Evolutionary conservation across 305 asterid species (phyloP), one percentile per base, ranked within the genome.

Genomic region (Petunia hybrid): DNA sequence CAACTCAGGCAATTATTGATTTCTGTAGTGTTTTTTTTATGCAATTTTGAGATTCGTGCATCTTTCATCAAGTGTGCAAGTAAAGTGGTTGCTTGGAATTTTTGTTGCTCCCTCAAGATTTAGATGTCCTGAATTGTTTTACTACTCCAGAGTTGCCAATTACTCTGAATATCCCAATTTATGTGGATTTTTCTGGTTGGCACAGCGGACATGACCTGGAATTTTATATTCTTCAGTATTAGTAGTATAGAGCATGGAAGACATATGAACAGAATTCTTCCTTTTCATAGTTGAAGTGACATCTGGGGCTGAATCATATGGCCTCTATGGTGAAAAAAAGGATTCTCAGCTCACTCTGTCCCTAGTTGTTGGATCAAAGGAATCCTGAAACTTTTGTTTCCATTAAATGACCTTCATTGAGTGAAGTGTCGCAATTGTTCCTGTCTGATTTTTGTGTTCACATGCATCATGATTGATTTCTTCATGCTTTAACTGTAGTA

Each of bases 261-360:
- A 62, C 81, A 78, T 65, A n/a, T 78, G 62, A 41, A 46, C 71
- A 42, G 38, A 73, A 36, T 51, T 73, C 78, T 74, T 74, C 79
- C 13, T 53, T 74, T 74, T 36, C 48, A 74, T 83, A 63, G 75
- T 53, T 69, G 83, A 80, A 55, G 83, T 43, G 89, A 80, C 84
- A 55, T 40, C 85, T 80, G 78, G 77, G 82, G 63, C 4, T 12
- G 74, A 16, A 51, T 46, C 64, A 53, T 75, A 36, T n/a, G 48
- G 70, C 66, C 10, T 64, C 75, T 35, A 62, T 22, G 51, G 61
- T 13, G 77, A 78, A 41, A 40, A 79, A 65, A 79, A 61, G 67
- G 66, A 42, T 63, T 22, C 57, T 41, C 40, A 22, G 10, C 31
- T 45, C 41, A 69, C 41, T 68, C 38, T 43, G 39, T 16, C 40